Base-by-base conservation (phyloP, 768 basidiomycete species). In the button mushroom (Agaricus bisporus) region DNA sequence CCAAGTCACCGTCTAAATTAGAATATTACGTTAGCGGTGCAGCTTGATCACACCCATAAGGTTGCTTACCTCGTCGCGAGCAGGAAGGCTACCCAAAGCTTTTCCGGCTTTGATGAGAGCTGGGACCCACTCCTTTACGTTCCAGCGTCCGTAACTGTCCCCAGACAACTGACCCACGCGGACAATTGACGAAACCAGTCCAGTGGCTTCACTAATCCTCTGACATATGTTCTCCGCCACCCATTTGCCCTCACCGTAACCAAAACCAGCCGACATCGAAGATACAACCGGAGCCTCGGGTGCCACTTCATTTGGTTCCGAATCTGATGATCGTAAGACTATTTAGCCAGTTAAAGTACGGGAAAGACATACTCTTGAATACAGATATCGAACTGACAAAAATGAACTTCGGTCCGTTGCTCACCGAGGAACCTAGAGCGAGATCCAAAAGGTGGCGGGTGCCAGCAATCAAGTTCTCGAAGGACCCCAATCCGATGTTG, bases 81-180 rank as follows among this genome's bases (percentile, higher is more conserved):
- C 25, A 12, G 42, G 42, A 11, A 44, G 42, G 20, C 42, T 44
- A 8, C 42, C 42, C 5, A 44, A 11, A 11, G 42, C 14, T 44
- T 44, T 44, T 3, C 42, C 42, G 14, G 26, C 20, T 26, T 22
- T 44, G 20, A 44, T 44, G 11, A 44, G 26, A 11, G 42, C 42
- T 44, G 76, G 74, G 20, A 77, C 61, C 77, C 77, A 79, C 51
- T 79, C 77, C 2, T 54, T 58, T 10, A 61, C 51, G 51, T 70
- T 74, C 77, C 77, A 79, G 12, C 59, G 56, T 0, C 77, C 76
- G 50, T 70, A 72, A 5, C 56, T 51, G 3, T 74, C 75, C 2
- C 77, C 77, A 25, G 64, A 63, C 1, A 78, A 58, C 61, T 78
- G 76, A 2, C 76, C 78, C 15, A 75, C 63, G 4, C 77, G 71